Evolutionary conservation across 805 yeast genomes (phyloP).

Genomic region (Candida yuanshanica): DNA sequence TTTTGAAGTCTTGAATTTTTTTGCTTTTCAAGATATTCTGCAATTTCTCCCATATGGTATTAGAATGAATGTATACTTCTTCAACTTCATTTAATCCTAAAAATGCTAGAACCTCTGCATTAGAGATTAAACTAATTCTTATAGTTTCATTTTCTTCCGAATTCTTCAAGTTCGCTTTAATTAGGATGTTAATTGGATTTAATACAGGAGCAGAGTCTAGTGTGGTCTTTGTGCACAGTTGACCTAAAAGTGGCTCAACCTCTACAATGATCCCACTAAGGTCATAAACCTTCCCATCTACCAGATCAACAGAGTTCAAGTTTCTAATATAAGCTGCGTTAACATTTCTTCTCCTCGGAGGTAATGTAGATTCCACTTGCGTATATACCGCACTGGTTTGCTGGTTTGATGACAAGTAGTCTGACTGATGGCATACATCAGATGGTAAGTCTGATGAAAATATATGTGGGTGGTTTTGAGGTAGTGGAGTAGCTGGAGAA

Average conservation of each 20-base stretch:
- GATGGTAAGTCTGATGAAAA: not conserved
- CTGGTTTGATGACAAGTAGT: not conserved
- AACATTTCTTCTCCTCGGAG: not conserved
- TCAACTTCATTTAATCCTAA: slow-evolving; percentile 20
- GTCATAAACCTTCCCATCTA: slow-evolving; percentile 16
- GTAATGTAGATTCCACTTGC: not conserved
- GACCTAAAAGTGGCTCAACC: slow-evolving; percentile 15
- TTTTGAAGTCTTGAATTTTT: slow-evolving; percentile 4
- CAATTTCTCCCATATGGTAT: slow-evolving; percentile 7
- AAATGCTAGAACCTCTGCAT: slow-evolving; percentile 14
- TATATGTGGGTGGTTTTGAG: not conserved
- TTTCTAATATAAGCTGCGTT: slow-evolving; percentile 1
- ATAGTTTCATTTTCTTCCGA: slow-evolving; percentile 4
- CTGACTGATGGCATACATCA: not conserved
- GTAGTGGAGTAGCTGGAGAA: not conserved
- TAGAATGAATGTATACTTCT: slow-evolving; percentile 15
- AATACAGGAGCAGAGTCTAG: slow-evolving; percentile 6
- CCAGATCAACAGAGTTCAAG: slow-evolving; percentile 13
- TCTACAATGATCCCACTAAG: slow-evolving; percentile 13
- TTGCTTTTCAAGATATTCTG: slow-evolving; percentile 2
- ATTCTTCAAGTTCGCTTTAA: slow-evolving; percentile 1
- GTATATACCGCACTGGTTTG: not conserved
- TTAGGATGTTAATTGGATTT: slow-evolving; percentile 9
- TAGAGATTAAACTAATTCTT: slow-evolving; percentile 8
- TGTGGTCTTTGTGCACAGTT: slow-evolving; percentile 10